Evolutionary conservation across 2,329 filamentous ascomycete species (phyloP).

Genomic region (Xylariaceae sp.): DNA sequence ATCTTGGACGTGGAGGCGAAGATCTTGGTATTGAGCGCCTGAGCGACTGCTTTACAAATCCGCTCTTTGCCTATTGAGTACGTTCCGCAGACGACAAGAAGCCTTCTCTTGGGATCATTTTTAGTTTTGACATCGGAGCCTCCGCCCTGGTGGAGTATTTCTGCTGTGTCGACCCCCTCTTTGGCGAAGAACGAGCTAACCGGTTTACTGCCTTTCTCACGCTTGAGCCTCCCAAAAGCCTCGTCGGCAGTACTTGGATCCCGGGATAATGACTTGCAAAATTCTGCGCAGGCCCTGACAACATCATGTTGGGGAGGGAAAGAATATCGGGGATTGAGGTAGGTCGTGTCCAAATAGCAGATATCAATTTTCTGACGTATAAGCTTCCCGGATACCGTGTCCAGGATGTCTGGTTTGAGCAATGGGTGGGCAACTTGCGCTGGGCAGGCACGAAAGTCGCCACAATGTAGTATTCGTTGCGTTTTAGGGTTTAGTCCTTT

Average conservation of each 20-base stretch:
- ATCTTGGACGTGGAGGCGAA: slow-evolving; percentile 80
- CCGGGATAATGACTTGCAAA: slow-evolving; percentile 73
- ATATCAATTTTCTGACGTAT: slow-evolving; percentile 86
- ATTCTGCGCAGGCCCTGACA: slow-evolving; percentile 77
- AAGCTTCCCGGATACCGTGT: slow-evolving; percentile 63
- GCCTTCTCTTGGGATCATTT: slow-evolving; percentile 48
- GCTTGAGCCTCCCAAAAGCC: slow-evolving; percentile 41
- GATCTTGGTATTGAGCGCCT: slow-evolving; percentile 80
- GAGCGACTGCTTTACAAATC: slow-evolving; percentile 87
- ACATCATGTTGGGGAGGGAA: slow-evolving; percentile 89
- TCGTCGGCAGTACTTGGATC: slow-evolving; percentile 48
- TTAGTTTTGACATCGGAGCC: slow-evolving; percentile 28
- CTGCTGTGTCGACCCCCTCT: slow-evolving; percentile 24
- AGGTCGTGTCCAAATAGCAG: slow-evolving; percentile 96
- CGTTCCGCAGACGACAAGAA: slow-evolving; percentile 90
- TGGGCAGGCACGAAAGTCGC: slow-evolving; percentile 88
- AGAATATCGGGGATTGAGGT: slow-evolving; percentile 89
- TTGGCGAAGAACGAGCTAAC: slow-evolving; percentile 51
- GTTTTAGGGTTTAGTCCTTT: slow-evolving; percentile 53
- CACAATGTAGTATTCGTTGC: slow-evolving; percentile 87
- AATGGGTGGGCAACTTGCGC: slow-evolving; percentile 78
- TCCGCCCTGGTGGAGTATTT: slow-evolving; percentile 17
- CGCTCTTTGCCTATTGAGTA: slow-evolving; percentile 98
- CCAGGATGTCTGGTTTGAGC: slow-evolving; percentile 67
- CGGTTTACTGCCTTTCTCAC: slow-evolving; percentile 37